phyloP scores from a whole-genome alignment of 352 stramenopile species.

The Globisporangium echinulatum region DNA sequence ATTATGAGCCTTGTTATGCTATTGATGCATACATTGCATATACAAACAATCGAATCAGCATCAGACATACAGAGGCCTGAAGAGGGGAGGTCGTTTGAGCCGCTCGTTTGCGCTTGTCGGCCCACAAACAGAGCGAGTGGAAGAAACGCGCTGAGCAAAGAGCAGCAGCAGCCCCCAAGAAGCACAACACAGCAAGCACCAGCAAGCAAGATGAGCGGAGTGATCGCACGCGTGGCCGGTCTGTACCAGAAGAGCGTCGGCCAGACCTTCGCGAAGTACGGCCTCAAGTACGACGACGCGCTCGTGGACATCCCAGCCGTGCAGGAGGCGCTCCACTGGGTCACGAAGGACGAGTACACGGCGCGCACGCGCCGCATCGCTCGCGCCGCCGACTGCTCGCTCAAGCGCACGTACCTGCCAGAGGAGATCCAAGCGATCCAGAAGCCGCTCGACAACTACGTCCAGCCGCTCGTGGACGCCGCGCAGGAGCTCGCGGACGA shows the following conservation, averaged over 20 bases:
- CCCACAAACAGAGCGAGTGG: conserved; percentile 8
- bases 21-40: no score
- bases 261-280: conserved; percentile 77
- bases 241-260: conserved; percentile 82
- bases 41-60: no score
- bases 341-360: conserved; percentile 71
- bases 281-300: conserved; percentile 84
- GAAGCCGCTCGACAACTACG: conserved; percentile 72
- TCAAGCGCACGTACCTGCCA: conserved; percentile 82
- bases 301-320: conserved; percentile 78
- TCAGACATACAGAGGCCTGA: no score
- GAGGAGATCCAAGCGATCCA: conserved; percentile 86
- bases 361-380: conserved; percentile 75
- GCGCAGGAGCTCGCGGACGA: conserved; percentile 62
- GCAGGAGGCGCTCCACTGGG: conserved; percentile 76
- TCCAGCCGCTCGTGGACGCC: conserved; percentile 44
- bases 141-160: conserved; percentile 5
- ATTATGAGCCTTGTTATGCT: no score
- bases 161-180: not conserved
- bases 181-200: conserved; percentile 2
- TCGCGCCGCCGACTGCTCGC: conserved; percentile 72
- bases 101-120: no score
- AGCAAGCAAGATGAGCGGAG: conserved; percentile 29
- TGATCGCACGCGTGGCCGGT: conserved; percentile 51
- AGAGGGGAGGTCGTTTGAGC: no score